Conservation (phyloP, 176 grass and related monocot genomes). For the Zizania latifolia region DNA sequence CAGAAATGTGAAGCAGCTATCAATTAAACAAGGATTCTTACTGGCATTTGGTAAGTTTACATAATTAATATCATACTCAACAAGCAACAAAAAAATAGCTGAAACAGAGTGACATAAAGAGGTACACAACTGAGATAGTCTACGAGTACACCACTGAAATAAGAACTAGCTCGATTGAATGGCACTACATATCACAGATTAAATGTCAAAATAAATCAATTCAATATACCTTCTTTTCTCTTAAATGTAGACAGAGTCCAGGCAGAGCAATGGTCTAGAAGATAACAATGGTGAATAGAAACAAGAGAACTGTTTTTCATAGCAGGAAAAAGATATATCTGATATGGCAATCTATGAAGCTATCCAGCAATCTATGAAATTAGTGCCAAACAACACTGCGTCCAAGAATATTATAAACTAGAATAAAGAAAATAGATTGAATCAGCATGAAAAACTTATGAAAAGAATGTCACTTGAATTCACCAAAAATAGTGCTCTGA, state of each 20-base stretch:
- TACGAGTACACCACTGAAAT: not conserved
- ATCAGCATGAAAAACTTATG: too few species aligned
- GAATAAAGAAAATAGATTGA: too few species aligned
- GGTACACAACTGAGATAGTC: too few species aligned
- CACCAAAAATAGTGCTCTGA: not conserved
- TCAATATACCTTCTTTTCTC: not conserved
- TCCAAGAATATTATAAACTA: too few species aligned
- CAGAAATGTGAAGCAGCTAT: not conserved
- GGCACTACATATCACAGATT: not conserved
- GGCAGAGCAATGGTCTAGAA: not conserved
- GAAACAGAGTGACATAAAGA: slow-evolving; percentile 2
- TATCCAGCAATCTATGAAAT: not conserved
- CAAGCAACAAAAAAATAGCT: not conserved
- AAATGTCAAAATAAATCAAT: not conserved
- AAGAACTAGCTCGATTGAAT: not conserved
- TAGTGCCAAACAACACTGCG: not conserved
- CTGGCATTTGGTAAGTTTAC: not conserved
- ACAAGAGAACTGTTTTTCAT: not conserved
- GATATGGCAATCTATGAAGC: not conserved
- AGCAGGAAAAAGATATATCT: not conserved
- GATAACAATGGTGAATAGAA: not conserved
- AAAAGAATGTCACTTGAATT: not conserved
- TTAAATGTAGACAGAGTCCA: not conserved
- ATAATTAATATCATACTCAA: not conserved
- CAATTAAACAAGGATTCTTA: not conserved